Percentiles rank a stretch among this genome's conserved stretches.
These are phyloP conservation scores for Mycena sp. DNA, from an alignment of 1,284 basidiomycete species.

Conservation along the genomic window DNA sequence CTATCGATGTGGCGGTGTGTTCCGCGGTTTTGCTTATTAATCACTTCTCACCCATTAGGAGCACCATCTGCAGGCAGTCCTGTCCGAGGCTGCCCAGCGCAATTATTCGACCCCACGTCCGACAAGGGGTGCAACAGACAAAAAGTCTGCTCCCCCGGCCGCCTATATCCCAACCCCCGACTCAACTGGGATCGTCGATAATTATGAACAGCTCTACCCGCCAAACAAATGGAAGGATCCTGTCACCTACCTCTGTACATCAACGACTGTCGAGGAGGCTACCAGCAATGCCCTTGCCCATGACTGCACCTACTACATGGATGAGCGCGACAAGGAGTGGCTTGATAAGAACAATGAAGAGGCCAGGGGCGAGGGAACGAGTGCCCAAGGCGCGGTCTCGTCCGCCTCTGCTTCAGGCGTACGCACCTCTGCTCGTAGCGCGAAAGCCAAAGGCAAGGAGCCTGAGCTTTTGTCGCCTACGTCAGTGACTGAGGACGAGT, in stretches of 20 bases:
- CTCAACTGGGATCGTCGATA: conserved; percentile 82
- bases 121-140: conserved; percentile 48
- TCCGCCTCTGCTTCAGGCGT: conserved; percentile 57
- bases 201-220: conserved; percentile 81
- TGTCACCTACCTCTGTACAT: conserved; percentile 83
- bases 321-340: conserved; percentile 97
- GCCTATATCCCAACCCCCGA: conserved; percentile 95
- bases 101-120: conserved; percentile 54
- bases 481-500: conserved; percentile 86
- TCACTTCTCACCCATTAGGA: conserved; percentile 65
- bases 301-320: conserved; percentile 91
- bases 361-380: conserved; percentile 86
- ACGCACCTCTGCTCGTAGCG: conserved; percentile 65
- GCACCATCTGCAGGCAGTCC: conserved; percentile 90
- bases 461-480: conserved; percentile 69
- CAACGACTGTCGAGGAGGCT: conserved; percentile 89
- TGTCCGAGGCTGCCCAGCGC: conserved; percentile 76
- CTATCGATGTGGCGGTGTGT: conserved; percentile 59
- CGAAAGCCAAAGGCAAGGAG: conserved; percentile 84
- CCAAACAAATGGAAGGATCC: conserved; percentile 79
- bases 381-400: conserved; percentile 75
- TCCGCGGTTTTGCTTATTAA: conserved; percentile 74
- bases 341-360: conserved; percentile 92
- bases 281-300: conserved; percentile 63
- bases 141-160: conserved; percentile 51